These are phyloP conservation scores for Naganishia albida DNA, from an alignment of 1,284 basidiomycete genomes.

Conservation along the genomic window DNA sequence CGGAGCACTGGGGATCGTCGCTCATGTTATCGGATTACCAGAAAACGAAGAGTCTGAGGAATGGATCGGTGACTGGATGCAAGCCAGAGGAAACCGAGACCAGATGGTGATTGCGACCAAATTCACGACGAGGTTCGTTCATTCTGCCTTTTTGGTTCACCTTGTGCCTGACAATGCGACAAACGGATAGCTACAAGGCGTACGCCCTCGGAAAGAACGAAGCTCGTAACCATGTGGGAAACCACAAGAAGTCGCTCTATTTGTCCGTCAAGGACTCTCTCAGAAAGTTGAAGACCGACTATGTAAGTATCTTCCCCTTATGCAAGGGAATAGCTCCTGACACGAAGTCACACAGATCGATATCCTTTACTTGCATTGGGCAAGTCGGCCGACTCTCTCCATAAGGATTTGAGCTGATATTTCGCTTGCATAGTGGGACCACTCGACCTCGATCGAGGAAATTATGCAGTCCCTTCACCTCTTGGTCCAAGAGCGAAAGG, in stretches of 20 bases:
- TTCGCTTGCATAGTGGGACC: constrained; percentile 46
- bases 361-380: constrained; percentile 55
- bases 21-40: neutral
- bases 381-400: neutral
- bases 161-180: neutral
- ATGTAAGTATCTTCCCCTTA: constrained; percentile 33
- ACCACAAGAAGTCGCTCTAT: constrained; percentile 43
- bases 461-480: constrained; percentile 55
- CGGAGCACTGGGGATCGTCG: neutral
- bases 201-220: constrained; percentile 22
- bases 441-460: constrained; percentile 53
- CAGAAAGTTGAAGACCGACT: constrained; percentile 54
- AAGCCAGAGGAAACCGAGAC: constrained; percentile 54
- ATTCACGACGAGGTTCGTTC: constrained; percentile 44
- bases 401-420: constrained; percentile 14
- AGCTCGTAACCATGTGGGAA: constrained; percentile 48
- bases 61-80: constrained; percentile 58
- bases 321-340: neutral
- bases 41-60: constrained; percentile 48
- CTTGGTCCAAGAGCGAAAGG: constrained; percentile 52
- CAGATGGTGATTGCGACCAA: constrained; percentile 58
- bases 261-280: constrained; percentile 45
- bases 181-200: constrained; percentile 10
- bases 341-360: constrained; percentile 43
- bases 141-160: neutral